A percentile compares a stretch with the other conserved stretches of the same genome.
phyloP scores from a whole-genome alignment of 1,284 basidiomycete genomes.

The Microbotryomycetes sp. region DNA sequence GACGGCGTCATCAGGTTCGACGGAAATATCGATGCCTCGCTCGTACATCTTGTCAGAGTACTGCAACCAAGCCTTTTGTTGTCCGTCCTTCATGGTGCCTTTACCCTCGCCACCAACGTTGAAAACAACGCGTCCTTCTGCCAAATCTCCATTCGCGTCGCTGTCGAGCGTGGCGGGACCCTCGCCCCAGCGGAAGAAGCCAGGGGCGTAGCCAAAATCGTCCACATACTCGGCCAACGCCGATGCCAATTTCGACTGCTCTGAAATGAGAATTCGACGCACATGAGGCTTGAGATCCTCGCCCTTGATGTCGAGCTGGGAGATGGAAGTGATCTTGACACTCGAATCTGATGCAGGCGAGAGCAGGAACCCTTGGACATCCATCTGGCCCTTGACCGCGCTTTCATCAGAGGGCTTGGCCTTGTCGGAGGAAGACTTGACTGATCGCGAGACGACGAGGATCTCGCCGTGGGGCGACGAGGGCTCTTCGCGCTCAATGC shows the following conservation, averaged over 20 bases:
- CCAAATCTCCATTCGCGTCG: slow-evolving; percentile 10
- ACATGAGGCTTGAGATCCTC: slow-evolving; percentile 14
- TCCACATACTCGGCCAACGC: slow-evolving; percentile 19
- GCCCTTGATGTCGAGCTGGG: slow-evolving; percentile 3
- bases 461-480: slow-evolving; percentile 18
- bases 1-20: slow-evolving; percentile 11
- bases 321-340: slow-evolving; percentile 13
- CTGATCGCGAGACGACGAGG: slow-evolving; percentile 17
- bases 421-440: slow-evolving; percentile 9
- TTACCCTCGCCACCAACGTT: slow-evolving; percentile 12
- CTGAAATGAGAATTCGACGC: slow-evolving; percentile 18
- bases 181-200: slow-evolving; percentile 29
- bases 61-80: slow-evolving; percentile 29
- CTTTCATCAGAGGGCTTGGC: slow-evolving; percentile 5
- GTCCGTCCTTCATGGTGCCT: slow-evolving; percentile 20
- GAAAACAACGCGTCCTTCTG: slow-evolving; percentile 18
- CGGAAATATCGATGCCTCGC: slow-evolving; percentile 8
- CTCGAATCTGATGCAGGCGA: not conserved
- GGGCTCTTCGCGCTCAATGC: slow-evolving; percentile 20
- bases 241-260: slow-evolving; percentile 14
- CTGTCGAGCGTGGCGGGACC: slow-evolving; percentile 22
- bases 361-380: slow-evolving; percentile 23
- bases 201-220: slow-evolving; percentile 29
- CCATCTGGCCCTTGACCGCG: slow-evolving; percentile 5
- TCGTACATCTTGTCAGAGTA: slow-evolving; percentile 31